These are phyloP conservation scores for Glycine latifolia DNA, from an alignment of 306 rosid species.

Conservation along the genomic window DNA sequence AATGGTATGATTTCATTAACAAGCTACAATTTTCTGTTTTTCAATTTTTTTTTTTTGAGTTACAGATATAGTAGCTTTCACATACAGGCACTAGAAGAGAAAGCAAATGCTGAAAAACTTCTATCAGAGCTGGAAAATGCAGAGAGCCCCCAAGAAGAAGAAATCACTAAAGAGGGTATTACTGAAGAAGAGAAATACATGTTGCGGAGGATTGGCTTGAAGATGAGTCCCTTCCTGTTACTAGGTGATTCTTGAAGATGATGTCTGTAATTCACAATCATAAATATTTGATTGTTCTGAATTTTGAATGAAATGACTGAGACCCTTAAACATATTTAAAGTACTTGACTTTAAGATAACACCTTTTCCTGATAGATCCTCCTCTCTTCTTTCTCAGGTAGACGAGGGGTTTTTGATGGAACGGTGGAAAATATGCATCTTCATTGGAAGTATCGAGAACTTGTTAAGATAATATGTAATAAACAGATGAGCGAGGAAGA, in stretches of 20 bases:
- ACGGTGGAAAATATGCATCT: slow-evolving; percentile 98
- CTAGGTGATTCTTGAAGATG: slow-evolving; percentile 68
- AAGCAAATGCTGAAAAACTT: slow-evolving; percentile 74
- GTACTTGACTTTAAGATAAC: slow-evolving; percentile 11
- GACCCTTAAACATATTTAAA: slow-evolving; percentile 26
- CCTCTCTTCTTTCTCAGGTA: slow-evolving; percentile 61
- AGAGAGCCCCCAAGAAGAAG: slow-evolving; percentile 63
- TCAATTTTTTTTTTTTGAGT: slow-evolving; percentile 33
- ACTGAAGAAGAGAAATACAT: slow-evolving; percentile 84
- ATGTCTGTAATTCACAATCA: slow-evolving; percentile 31
- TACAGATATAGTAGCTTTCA: slow-evolving; percentile 42
- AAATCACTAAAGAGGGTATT: slow-evolving; percentile 88
- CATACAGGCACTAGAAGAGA: slow-evolving; percentile 78
- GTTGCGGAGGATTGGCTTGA: slow-evolving; percentile 91
- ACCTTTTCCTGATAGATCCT: slow-evolving; percentile 34
- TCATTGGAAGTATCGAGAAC: slow-evolving; percentile 99
- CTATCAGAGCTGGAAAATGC: slow-evolving; percentile 68
- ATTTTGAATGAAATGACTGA: slow-evolving; percentile 32
- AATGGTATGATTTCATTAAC: slow-evolving; percentile 60
- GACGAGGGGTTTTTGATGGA: slow-evolving; percentile 91
- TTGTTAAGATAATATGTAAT: slow-evolving; percentile 78
- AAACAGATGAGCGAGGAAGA: slow-evolving; percentile 55
- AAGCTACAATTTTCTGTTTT: slow-evolving; percentile 45
- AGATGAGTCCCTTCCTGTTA: slow-evolving; percentile 87
- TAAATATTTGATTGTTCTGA: slow-evolving; percentile 32